Evolutionary conservation across 225 moss, liverwort and hornwort species (phyloP), one percentile per base, ranked within the genome.

Genomic region (Pleurozium schreberi): DNA sequence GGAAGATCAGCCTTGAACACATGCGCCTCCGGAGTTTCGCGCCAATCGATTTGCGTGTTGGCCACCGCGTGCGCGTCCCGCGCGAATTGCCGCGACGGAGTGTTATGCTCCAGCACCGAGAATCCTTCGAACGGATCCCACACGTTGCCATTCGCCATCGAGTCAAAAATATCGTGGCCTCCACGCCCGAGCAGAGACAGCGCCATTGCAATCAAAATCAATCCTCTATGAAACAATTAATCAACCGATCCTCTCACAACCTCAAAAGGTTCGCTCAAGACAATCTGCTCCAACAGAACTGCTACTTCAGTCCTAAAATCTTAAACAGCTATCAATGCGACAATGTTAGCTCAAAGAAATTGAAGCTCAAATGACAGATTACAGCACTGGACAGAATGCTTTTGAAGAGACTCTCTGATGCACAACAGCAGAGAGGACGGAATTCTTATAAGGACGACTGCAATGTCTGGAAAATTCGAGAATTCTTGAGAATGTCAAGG

Each of bases 11-110:
- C 94, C 69, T 91, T 94, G 61, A 94, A 90, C 58, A 92, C 75
- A 82, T 92, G 94, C 66, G 87, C 88, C 55, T 92, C 91, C 34
- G 92, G 91, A 30, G 92, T 94, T 88, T 94, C 94, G 36, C 91
- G 84, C 92, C 93, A 94, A 77, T 94, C 93, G 16, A 94, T 86
- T 86, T 94, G 91, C 81, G 91, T 94, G 81, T 90, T 94, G 47
- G 89, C 88, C 57, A 90, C 90, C 16, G 92, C 94, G 59, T 86
- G 76, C 52, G 90, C 87, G 38, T 94, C 92, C 47, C 90, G 89
- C 36, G 94, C 91, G 9, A 63, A 90, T 82, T 93, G 89, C 40
- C 90, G 90, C 38, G 93, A 90, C 14, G 93, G 93, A 18, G 78
- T 43, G 84, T 84, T 80, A 5, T 81, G 84, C 66, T 93, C 92